phyloP scores from a whole-genome alignment of 73 alveolate species.

The Paramecium pentaurelia region DNA sequence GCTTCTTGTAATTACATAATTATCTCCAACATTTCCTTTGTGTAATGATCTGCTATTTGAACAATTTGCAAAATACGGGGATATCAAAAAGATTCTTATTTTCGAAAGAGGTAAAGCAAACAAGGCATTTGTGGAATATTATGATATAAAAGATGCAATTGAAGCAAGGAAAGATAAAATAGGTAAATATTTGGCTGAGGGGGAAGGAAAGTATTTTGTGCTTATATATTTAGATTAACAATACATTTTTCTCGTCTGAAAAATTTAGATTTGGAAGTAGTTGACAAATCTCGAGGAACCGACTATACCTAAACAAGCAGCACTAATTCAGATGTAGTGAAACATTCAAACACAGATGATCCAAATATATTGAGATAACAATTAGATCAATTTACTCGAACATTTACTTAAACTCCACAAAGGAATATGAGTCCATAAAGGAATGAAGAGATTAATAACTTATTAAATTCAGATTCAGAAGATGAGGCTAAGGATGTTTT shows the following conservation, averaged over 20 bases:
- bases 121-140: constrained; percentile 36
- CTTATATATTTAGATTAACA: neutral
- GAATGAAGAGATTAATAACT: neutral
- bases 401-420: neutral
- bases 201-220: neutral
- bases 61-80: neutral
- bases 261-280: constrained; percentile 16
- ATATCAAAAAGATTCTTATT: neutral
- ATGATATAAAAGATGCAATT: neutral
- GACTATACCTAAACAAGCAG: constrained; percentile 1
- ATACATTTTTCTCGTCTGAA: constrained; percentile 42
- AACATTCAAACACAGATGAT: neutral
- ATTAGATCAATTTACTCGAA: neutral
- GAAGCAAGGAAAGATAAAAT: constrained; percentile 17
- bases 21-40: constrained; percentile 36
- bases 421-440: neutral
- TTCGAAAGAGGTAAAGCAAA: constrained; percentile 43
- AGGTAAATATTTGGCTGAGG: neutral
- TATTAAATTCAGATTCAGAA: neutral
- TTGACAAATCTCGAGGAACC: constrained; percentile 51
- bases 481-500: neutral
- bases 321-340: neutral
- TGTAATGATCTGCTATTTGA: neutral
- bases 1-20: constrained; percentile 3
- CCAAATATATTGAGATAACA: neutral